Base-by-base conservation (phyloP, 805 yeast species). In the Allodekkera sacchari region DNA sequence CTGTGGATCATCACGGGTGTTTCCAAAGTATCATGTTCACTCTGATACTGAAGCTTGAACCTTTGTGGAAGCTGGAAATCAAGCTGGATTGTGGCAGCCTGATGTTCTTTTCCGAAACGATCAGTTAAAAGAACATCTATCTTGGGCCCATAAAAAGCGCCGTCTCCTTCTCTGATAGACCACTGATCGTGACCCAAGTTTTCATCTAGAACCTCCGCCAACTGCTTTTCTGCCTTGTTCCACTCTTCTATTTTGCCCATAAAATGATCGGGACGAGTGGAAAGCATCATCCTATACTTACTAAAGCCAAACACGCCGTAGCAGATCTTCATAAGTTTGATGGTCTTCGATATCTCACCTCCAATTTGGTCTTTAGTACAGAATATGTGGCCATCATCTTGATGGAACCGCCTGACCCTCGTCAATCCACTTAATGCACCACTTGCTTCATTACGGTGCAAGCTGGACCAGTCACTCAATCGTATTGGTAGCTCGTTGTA, bases 331-430 rank as follows among this genome's bases (percentile, higher is more conserved):
- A 92, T 72, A 48, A 92, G 63, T 45, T 74, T 67, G 35, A 92
- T 64, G 9, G 92, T 82, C 34, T 74, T 70, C 7, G 65, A 48
- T 30, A 92, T 87, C 50, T 92, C 98, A 30, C 68, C 71, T 7
- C 49, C 47, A 29, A 92, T 77, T 57, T 92, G 98, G 6, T 69
- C 74, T 22, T 70, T 65, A 2, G 79, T 73, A 52, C 98, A 92
- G 54, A 92, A 92, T 18, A 92, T 88, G 48, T 92, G 98, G 6
- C 96, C 97, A 54, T 92, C 98, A 55, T 92, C 98, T 59, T 92
- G 98, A 56, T 92, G 98, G 59, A 92, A 92, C 41, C 95, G 66
- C 36, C 98, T 71, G 3, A 92, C 96, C 35, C 98, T 66, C 0
- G 97, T 92, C 22, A 92, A 63, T 0, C 98, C 98, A 6, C 89